Base-by-base conservation (phyloP, 345 rosid species). In the Eucalyptus microcorys region DNA sequence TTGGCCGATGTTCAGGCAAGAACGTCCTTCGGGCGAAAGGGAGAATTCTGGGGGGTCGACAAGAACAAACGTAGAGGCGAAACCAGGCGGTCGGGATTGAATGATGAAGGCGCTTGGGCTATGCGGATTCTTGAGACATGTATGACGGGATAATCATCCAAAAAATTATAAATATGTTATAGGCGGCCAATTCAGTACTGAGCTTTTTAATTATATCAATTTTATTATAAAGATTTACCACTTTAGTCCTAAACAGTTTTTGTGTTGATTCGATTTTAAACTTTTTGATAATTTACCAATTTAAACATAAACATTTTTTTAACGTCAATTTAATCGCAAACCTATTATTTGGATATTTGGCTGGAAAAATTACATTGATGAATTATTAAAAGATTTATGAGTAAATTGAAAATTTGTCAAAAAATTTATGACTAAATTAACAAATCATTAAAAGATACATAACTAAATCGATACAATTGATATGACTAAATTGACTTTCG, bases 151-250 rank as follows among this genome's bases (percentile, higher is more conserved):
- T 52, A 52, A 52, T 52, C 22, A 50, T 50, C 55, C 22, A 52
- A 1, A 19, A 52, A 7, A 52, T 52, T 52, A 1, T 15, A 49
- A 15, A 49, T 3, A 7, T 15, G 1, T 49, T 5, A 17, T 50
- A 0, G 55, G 8, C 24, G 0, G 9, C 22, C 2, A 52, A 52
- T 52, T 7, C 9, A 2, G 0, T 3, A 0, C 0, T 17, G 0
- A 52, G 17, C 4, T 19, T 52, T 52, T 52, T 52, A 19, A 52
- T 52, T 7, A 19, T 19, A 1, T 52, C 10, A 19, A 52, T 52
- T 52, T 19, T 52, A 52, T 52, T 19, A 52, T 52, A 52, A 52
- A 19, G 0, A 7, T 7, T 52, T 52, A 1, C 0, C 0, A 52
- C 0, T 52, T 19, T 52, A 19, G 2, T 52, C 10, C 0, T 52